These are phyloP conservation scores for Camelina neglecta DNA, from an alignment of 345 rosid species.

Conservation along the genomic window DNA sequence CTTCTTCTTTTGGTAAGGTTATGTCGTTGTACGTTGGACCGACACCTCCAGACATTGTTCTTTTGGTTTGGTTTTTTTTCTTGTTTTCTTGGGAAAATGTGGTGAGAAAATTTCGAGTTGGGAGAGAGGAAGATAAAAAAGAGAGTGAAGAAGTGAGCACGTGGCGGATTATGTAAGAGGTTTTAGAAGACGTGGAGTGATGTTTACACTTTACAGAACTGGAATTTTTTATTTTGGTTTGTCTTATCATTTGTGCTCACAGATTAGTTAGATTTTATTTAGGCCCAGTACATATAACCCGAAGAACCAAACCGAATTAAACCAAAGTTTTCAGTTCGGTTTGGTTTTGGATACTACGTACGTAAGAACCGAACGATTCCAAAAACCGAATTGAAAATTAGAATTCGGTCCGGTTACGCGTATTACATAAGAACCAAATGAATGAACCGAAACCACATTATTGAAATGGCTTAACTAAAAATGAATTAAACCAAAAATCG, in stretches of 20 bases:
- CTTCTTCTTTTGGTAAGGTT: slow-evolving; percentile 56
- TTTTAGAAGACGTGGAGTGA: slow-evolving; percentile 36
- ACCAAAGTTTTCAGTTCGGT: no score
- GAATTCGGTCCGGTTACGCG: no score
- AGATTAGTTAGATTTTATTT: background rate
- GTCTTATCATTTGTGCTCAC: background rate
- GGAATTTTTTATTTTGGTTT: slow-evolving; percentile 9
- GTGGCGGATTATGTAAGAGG: slow-evolving; percentile 40
- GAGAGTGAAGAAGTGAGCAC: slow-evolving; percentile 30
- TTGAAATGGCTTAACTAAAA: no score
- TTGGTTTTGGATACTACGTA: no score
- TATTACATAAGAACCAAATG: no score
- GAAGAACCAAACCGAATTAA: no score
- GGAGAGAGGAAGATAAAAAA: slow-evolving; percentile 7
- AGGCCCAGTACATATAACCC: no score
- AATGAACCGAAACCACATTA: no score
- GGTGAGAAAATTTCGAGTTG: slow-evolving; percentile 8
- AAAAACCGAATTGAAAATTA: no score
- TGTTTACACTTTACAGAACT: background rate
- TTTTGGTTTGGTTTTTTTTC: background rate
- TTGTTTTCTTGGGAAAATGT: background rate
- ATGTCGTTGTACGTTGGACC: slow-evolving; percentile 66
- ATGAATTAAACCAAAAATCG: no score
- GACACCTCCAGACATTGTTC: slow-evolving; percentile 74
- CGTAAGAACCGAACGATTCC: no score